Percentiles rank a stretch among this genome's conserved stretches.
Conservation (phyloP, 2,329 filamentous ascomycete genomes). For the Penicillium sp. region DNA sequence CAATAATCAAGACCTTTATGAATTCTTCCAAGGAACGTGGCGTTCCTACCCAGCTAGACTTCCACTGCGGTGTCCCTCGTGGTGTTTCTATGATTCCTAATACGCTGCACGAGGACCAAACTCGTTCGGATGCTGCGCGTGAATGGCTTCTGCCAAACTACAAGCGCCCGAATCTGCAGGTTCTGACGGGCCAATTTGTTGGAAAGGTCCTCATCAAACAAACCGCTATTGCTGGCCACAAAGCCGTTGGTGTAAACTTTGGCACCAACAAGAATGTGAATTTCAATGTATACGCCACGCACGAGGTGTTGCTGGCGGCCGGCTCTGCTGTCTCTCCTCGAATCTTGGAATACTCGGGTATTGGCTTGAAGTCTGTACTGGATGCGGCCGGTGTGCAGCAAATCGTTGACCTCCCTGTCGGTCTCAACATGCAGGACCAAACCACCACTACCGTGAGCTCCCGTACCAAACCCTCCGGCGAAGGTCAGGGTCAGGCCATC, state of each 20-base stretch:
- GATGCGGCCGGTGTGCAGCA: conserved; percentile 18
- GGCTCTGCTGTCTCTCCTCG: conserved; percentile 27
- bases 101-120: conserved; percentile 23
- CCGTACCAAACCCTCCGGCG: conserved; percentile 6
- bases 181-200: conserved; percentile 28
- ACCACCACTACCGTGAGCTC: conserved; percentile 25
- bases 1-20: conserved; percentile 26
- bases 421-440: conserved; percentile 32
- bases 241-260: conserved; percentile 27
- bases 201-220: conserved; percentile 23
- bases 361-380: conserved; percentile 23
- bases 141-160: conserved; percentile 29
- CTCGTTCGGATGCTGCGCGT: conserved; percentile 29
- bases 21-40: conserved; percentile 12
- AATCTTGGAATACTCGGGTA: conserved; percentile 31
- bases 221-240: background rate
- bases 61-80: conserved; percentile 27
- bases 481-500: conserved; percentile 26
- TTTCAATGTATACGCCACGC: conserved; percentile 22
- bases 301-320: conserved; percentile 30
- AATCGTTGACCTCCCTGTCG: conserved; percentile 28
- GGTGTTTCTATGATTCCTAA: conserved; percentile 34
- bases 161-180: conserved; percentile 15
- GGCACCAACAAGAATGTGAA: conserved; percentile 21
- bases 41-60: conserved; percentile 19